A percentile compares a stretch with the other conserved stretches of the same genome.
Conservation (phyloP, 257 asterid genomes). For the Ehretia macrophylla region DNA sequence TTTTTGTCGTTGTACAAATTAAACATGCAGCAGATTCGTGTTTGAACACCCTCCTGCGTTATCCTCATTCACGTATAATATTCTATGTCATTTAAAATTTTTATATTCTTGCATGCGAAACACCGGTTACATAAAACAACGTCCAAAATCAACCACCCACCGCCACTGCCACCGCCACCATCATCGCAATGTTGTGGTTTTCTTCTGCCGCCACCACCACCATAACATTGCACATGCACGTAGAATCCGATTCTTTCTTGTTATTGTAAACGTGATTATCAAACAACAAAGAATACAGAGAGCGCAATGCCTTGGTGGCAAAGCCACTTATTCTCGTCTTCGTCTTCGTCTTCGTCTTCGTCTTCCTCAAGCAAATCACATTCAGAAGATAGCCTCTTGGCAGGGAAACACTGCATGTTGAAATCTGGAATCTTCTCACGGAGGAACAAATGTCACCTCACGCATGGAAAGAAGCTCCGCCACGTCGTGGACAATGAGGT, state of each 20-base stretch:
- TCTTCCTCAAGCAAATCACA: constrained; percentile 31
- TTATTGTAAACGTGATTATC: too few species aligned
- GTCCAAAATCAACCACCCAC: too few species aligned
- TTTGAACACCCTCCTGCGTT: too few species aligned
- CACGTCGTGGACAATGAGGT: neutral
- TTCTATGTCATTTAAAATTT: too few species aligned
- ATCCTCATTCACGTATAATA: too few species aligned
- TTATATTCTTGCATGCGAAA: neutral
- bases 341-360: constrained; percentile 33
- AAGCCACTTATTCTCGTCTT: too few species aligned
- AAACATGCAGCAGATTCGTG: too few species aligned
- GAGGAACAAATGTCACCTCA: constrained; percentile 32
- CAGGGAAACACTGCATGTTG: constrained; percentile 18
- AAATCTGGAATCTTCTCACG: constrained; percentile 23
- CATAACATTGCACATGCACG: neutral
- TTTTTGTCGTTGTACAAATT: too few species aligned
- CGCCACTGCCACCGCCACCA: too few species aligned
- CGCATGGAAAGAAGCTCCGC: constrained; percentile 8
- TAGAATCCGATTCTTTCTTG: neutral
- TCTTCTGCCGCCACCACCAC: too few species aligned
- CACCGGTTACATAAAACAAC: neutral
- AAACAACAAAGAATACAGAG: neutral
- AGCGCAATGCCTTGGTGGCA: constrained; percentile 49
- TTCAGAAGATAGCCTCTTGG: constrained; percentile 39
- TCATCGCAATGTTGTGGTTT: too few species aligned